A percentile compares a stretch with the other conserved stretches of the same genome.
phyloP scores from a whole-genome alignment of 1,284 basidiomycete genomes.

The Somion occarium region DNA sequence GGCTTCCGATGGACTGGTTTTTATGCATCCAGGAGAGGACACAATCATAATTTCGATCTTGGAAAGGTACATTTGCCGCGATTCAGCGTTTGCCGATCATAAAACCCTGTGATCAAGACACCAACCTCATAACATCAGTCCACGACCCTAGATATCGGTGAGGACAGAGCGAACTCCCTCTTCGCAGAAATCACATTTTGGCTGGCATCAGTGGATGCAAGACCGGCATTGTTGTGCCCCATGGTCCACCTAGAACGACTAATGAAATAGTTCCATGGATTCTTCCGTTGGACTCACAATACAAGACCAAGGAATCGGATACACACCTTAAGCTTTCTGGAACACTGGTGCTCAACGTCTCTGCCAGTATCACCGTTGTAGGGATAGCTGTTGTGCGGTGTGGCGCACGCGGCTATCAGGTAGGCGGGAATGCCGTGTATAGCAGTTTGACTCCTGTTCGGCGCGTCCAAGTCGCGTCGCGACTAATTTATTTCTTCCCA shows the following conservation, averaged over 20 bases:
- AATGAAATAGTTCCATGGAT: not conserved
- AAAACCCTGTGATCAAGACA: not conserved
- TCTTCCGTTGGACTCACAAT: not conserved
- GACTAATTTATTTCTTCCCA: not conserved
- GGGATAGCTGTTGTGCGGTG: not conserved
- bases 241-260: no score
- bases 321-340: not conserved
- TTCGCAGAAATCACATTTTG: not conserved
- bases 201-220: not conserved
- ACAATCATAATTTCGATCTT: not conserved
- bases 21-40: not conserved
- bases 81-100: not conserved
- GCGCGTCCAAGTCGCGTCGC: conserved; percentile 4
- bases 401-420: not conserved
- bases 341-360: not conserved
- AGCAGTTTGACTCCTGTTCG: not conserved
- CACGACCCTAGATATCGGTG: not conserved
- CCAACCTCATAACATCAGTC: not conserved
- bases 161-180: not conserved
- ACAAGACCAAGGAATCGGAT: not conserved
- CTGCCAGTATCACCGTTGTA: not conserved
- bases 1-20: not conserved
- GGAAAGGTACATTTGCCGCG: not conserved
- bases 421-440: not conserved
- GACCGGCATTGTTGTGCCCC: not conserved